Percentiles rank a stretch among this genome's conserved stretches.
Evolutionary conservation across 768 basidiomycete genomes (phyloP).

Genomic region (Trametes gibbosa): DNA sequence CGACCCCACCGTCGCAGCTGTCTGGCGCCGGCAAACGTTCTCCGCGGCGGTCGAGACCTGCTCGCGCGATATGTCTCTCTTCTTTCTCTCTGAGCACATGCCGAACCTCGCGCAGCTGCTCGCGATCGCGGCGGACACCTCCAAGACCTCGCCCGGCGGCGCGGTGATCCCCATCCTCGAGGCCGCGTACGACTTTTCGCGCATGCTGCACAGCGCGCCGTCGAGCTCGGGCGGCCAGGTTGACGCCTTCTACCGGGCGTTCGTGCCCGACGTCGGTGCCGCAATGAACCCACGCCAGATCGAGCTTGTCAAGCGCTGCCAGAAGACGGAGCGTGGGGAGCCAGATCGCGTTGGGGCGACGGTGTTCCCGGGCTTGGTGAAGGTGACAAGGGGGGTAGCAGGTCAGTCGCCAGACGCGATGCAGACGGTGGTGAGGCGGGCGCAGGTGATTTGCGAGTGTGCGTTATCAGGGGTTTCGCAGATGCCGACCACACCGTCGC

Average conservation of each 20-base stretch:
- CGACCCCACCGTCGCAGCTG: constrained; percentile 83
- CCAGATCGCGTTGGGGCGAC: constrained; percentile 77
- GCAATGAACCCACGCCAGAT: constrained; percentile 74
- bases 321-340: constrained; percentile 72
- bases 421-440: constrained; percentile 76
- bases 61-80: constrained; percentile 65
- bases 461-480: constrained; percentile 40
- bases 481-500: not conserved
- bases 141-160: constrained; percentile 3
- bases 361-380: constrained; percentile 86
- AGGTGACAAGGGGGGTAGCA: constrained; percentile 52
- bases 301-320: constrained; percentile 80
- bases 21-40: constrained; percentile 90
- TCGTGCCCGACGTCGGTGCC: constrained; percentile 80
- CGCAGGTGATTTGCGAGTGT: constrained; percentile 87
- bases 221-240: constrained; percentile 44
- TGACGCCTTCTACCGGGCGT: constrained; percentile 83
- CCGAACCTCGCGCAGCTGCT: constrained; percentile 61
- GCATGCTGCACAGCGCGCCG: constrained; percentile 79
- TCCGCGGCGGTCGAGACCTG: constrained; percentile 79
- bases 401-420: constrained; percentile 44
- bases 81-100: constrained; percentile 70
- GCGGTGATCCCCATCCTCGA: constrained; percentile 61
- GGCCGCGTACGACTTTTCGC: constrained; percentile 74
- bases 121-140: constrained; percentile 24